phyloP scores from a whole-genome alignment of 2,329 filamentous ascomycete genomes.

The Lasiodiplodia hormozganensis region DNA sequence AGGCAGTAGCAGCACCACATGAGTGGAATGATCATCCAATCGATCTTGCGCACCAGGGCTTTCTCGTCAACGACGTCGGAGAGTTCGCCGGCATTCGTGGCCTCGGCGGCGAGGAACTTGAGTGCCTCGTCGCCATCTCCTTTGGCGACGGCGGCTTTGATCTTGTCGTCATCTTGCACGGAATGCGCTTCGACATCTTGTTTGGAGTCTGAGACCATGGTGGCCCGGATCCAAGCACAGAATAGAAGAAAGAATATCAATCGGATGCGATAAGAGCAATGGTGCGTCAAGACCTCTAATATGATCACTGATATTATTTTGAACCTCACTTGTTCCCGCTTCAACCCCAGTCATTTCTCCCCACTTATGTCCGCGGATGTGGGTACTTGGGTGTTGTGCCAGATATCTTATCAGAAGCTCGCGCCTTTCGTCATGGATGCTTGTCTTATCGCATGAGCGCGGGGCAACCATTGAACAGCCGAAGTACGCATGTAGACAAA shows the following conservation, averaged over 20 bases:
- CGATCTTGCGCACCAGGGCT: slow-evolving; percentile 36
- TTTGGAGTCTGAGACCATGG: slow-evolving; percentile 1
- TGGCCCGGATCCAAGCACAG: too few species aligned
- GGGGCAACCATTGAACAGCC: not conserved
- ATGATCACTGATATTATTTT: not conserved
- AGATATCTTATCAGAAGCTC: slow-evolving; percentile 7
- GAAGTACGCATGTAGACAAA: not conserved
- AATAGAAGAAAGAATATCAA: not conserved
- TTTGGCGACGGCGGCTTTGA: slow-evolving; percentile 5
- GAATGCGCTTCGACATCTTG: slow-evolving; percentile 13
- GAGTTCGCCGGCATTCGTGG: slow-evolving; percentile 25
- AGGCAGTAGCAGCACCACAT: slow-evolving; percentile 40
- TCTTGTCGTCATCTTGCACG: not conserved
- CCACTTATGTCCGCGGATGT: slow-evolving; percentile 9
- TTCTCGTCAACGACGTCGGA: slow-evolving; percentile 34
- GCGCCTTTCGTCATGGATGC: not conserved
- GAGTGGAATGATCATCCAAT: slow-evolving; percentile 37
- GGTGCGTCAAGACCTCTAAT: not conserved
- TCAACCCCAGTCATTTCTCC: slow-evolving; percentile 3
- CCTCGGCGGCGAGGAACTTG: slow-evolving; percentile 35
- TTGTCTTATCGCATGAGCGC: not conserved
- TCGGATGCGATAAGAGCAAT: not conserved
- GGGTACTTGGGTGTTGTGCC: not conserved
- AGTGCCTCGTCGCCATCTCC: slow-evolving; percentile 37
- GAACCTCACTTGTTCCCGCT: not conserved